These are phyloP conservation scores for Verticillium tricorpus DNA, from an alignment of 2,329 filamentous ascomycete genomes.

Conservation along the genomic window DNA sequence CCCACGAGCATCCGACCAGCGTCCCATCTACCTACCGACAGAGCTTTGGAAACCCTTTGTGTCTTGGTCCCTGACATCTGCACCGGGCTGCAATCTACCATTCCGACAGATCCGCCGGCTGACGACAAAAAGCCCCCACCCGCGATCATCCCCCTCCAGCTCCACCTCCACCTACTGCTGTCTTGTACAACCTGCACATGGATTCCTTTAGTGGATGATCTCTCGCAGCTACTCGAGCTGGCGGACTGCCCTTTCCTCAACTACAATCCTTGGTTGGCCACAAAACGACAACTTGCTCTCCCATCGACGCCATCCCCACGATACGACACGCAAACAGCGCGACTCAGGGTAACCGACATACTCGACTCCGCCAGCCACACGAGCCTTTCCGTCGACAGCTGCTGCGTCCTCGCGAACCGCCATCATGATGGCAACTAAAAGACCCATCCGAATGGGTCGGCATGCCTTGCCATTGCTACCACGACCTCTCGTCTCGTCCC, in stretches of 20 bases:
- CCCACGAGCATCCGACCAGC: not conserved
- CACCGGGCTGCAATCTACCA: not conserved
- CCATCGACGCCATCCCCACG: not conserved
- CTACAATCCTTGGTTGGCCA: not conserved
- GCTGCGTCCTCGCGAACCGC: not conserved
- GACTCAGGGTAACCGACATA: not conserved
- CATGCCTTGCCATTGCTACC: not conserved
- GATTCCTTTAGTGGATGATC: not conserved
- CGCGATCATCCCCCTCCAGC: not conserved
- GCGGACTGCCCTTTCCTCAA: not conserved
- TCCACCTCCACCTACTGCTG: not conserved
- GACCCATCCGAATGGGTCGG: not conserved
- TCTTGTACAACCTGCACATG: not conserved
- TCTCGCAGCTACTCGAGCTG: conserved; percentile 1
- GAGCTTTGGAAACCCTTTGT: not conserved
- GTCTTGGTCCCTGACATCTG: not conserved
- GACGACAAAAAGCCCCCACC: not conserved
- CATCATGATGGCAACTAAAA: not conserved
- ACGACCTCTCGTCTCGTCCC: not conserved
- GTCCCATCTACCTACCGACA: not conserved
- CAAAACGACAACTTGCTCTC: not conserved
- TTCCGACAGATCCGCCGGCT: not conserved
- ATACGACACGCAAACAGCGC: not conserved
- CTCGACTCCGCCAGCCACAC: not conserved
- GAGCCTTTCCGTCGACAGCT: not conserved